These are phyloP conservation scores for Colletotrichum noveboracense DNA, from an alignment of 2,329 filamentous ascomycete genomes.

Conservation along the genomic window DNA sequence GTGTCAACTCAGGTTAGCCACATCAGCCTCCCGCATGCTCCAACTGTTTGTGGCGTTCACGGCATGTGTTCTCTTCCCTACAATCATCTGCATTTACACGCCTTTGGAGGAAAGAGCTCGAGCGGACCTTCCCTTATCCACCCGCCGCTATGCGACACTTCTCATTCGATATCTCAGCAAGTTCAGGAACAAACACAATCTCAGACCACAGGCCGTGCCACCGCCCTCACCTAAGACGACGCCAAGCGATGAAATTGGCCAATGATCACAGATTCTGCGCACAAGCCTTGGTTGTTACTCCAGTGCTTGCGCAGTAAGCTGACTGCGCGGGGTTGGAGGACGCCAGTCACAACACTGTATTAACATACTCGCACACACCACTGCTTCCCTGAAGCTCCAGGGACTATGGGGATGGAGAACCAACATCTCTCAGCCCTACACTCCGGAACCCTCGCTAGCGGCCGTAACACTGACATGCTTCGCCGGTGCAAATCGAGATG, in stretches of 20 bases:
- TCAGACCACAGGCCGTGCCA: neutral
- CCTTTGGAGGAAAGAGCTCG: neutral
- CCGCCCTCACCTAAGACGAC: neutral
- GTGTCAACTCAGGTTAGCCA: neutral
- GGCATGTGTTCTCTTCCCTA: neutral
- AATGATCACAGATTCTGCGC: neutral
- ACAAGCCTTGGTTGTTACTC: neutral
- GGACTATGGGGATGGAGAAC: neutral
- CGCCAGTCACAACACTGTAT: neutral
- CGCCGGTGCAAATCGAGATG: neutral
- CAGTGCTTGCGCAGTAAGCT: neutral
- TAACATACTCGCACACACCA: neutral
- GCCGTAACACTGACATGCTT: neutral
- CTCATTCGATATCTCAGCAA: neutral
- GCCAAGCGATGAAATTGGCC: neutral
- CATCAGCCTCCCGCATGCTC: neutral
- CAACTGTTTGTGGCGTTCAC: neutral
- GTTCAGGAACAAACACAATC: neutral
- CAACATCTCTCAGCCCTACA: conserved; percentile 7
- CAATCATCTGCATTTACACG: neutral
- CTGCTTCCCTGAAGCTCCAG: neutral
- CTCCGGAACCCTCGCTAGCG: neutral
- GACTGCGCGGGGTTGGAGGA: neutral
- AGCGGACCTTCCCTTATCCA: neutral
- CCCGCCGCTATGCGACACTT: neutral